These are phyloP conservation scores for Cornus florida DNA, from an alignment of 148 eudicot genomes.

Conservation along the genomic window DNA sequence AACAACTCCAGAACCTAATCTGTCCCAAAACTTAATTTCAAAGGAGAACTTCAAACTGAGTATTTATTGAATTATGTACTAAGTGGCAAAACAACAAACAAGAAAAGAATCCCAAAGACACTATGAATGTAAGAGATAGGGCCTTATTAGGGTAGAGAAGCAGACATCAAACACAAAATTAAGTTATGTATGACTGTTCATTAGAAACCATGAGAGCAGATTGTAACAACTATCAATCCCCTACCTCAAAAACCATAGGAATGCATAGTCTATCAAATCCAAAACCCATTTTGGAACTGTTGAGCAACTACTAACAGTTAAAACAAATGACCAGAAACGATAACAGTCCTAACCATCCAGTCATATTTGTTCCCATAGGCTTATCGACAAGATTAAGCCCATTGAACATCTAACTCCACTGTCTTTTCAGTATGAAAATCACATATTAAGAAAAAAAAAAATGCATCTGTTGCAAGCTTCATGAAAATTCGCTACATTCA, in stretches of 20 bases:
- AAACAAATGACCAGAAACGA: background rate
- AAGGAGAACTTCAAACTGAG: background rate
- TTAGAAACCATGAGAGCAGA: background rate
- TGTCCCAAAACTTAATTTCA: background rate
- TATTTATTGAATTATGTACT: too few species aligned
- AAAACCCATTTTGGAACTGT: background rate
- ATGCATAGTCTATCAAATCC: background rate
- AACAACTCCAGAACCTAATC: background rate
- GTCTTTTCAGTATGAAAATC: background rate
- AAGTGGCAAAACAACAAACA: background rate
- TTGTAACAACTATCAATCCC: background rate
- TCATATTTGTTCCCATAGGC: background rate
- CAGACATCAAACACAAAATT: background rate
- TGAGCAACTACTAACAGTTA: background rate
- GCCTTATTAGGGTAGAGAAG: background rate
- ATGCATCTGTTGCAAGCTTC: background rate
- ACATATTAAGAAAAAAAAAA: background rate
- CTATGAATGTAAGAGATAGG: background rate
- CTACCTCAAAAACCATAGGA: background rate
- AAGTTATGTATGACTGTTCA: background rate
- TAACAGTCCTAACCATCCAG: background rate
- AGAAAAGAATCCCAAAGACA: background rate
- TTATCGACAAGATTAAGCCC: background rate
- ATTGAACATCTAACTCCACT: background rate
- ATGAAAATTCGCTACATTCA: too few species aligned